Conservation (phyloP, 306 rosid species). For the Carpinus fangiana region DNA sequence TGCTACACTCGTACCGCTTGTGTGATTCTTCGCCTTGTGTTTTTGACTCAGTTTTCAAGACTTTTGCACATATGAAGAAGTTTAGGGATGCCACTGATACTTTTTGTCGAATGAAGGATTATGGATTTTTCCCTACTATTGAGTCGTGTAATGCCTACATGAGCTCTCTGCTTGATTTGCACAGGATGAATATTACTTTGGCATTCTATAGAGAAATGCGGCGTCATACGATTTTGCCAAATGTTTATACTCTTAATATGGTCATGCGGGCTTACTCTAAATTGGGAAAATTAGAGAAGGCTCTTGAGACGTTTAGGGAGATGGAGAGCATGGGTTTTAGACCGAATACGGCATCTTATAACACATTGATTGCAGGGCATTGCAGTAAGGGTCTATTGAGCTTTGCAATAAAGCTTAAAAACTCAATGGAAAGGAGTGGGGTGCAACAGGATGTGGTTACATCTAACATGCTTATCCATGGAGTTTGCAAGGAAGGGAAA, state of each 20-base stretch:
- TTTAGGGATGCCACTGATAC: conserved; percentile 57
- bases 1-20: conserved; percentile 51
- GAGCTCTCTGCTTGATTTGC: conserved; percentile 59
- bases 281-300: conserved; percentile 68
- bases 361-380: conserved; percentile 69
- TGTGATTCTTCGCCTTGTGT: conserved; percentile 70
- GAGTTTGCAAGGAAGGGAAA: conserved; percentile 72
- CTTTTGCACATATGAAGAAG: conserved; percentile 67
- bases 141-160: conserved; percentile 77
- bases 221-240: conserved; percentile 46
- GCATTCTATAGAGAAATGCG: conserved; percentile 56
- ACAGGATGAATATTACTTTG: conserved; percentile 55
- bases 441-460: conserved; percentile 63
- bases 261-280: conserved; percentile 68
- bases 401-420: conserved; percentile 57
- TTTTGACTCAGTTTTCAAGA: conserved; percentile 76
- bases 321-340: conserved; percentile 66
- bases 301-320: conserved; percentile 45
- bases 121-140: conserved; percentile 68
- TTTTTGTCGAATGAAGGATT: conserved; percentile 63
- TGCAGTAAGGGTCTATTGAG: conserved; percentile 69
- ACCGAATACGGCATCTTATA: conserved; percentile 69
- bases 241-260: conserved; percentile 71
- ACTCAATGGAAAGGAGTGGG: conserved; percentile 50
- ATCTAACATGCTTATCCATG: conserved; percentile 63